Conservation (phyloP, 345 rosid genomes). For the Eucalyptus cloeziana region DNA sequence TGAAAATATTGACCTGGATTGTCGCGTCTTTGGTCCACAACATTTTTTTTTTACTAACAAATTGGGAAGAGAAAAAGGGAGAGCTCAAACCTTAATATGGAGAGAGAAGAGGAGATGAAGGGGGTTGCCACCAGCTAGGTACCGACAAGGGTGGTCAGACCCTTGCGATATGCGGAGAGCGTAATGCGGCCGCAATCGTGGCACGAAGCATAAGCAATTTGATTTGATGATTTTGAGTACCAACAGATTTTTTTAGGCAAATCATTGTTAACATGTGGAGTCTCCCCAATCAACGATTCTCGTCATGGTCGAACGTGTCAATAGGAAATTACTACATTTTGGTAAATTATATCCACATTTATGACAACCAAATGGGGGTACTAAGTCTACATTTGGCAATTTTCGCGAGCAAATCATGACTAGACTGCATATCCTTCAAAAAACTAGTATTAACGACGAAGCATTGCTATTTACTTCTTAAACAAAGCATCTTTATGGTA, state of each 20-base stretch:
- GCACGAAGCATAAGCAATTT: background rate
- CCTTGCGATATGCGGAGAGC: too few relatives aligned
- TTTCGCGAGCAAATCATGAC: background rate
- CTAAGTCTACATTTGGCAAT: background rate
- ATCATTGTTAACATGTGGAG: too few relatives aligned
- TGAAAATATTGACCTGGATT: background rate
- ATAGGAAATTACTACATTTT: background rate
- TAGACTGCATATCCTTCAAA: too few relatives aligned
- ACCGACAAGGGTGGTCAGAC: background rate
- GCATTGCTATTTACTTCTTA: background rate
- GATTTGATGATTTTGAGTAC: too few relatives aligned
- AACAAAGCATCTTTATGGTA: background rate
- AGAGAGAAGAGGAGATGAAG: background rate
- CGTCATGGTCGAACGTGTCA: background rate
- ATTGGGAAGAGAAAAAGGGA: too few relatives aligned
- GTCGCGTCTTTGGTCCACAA: too few relatives aligned
- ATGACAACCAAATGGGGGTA: background rate
- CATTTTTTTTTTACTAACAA: too few relatives aligned
- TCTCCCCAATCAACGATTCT: too few relatives aligned
- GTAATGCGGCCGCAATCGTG: background rate
- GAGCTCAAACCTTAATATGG: too few relatives aligned
- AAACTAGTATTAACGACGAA: background rate
- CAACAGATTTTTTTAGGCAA: too few relatives aligned
- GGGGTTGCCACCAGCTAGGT: background rate
- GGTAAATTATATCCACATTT: background rate